phyloP scores from a whole-genome alignment of 2,329 filamentous ascomycete species.

The Fusarium decemcellulare region DNA sequence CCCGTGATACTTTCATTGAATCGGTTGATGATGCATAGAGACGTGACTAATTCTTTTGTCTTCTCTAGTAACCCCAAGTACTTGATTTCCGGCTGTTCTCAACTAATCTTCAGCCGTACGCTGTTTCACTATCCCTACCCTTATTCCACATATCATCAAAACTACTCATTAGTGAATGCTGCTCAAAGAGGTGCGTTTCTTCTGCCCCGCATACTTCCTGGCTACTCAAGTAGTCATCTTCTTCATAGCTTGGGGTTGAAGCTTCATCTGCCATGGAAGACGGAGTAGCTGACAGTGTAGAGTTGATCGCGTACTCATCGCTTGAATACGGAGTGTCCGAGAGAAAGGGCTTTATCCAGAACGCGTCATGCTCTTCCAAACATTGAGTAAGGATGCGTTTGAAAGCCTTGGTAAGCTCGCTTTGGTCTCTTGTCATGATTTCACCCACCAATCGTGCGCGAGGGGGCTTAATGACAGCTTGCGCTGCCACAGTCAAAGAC shows the following conservation, averaged over 20 bases:
- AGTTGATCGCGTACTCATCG: not conserved
- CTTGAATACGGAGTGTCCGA: not conserved
- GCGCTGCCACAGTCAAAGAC: not conserved
- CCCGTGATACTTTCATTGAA: no score
- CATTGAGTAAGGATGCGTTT: not conserved
- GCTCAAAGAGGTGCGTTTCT: not conserved
- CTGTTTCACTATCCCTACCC: no score
- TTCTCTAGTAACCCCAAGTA: no score
- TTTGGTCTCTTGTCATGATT: not conserved
- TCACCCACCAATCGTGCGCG: not conserved
- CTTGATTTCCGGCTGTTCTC: no score
- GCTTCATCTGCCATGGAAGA: not conserved
- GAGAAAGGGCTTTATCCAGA: not conserved
- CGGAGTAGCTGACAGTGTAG: not conserved
- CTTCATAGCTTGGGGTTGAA: no score
- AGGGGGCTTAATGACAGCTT: not conserved
- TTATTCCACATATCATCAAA: constrained; percentile 5
- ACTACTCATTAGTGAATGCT: not conserved
- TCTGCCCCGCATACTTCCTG: not conserved
- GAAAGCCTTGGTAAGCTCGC: not conserved
- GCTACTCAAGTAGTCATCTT: no score
- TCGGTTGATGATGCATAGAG: no score
- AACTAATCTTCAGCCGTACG: no score
- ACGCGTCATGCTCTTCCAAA: not conserved
- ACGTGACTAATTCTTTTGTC: no score